Conservation (phyloP, 2,329 filamentous ascomycete species). For the Stagonosporopsis cucurbitacearum region DNA sequence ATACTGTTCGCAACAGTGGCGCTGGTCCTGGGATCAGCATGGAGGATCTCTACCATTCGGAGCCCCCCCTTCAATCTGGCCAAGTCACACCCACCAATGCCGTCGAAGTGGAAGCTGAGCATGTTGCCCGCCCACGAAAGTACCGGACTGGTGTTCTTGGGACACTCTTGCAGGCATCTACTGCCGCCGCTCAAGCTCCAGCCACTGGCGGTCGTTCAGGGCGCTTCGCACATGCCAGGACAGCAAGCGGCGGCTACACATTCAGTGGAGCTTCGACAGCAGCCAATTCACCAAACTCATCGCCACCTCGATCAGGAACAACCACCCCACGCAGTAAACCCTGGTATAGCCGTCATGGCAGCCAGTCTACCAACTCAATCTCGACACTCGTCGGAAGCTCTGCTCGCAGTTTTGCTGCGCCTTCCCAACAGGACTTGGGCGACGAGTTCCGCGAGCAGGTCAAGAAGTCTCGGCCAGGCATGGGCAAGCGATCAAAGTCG, state of each 20-base stretch:
- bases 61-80: slow-evolving; percentile 50
- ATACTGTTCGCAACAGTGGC: slow-evolving; percentile 34
- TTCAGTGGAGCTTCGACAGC: slow-evolving; percentile 45
- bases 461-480: slow-evolving; percentile 46
- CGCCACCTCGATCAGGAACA: slow-evolving; percentile 53
- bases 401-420: slow-evolving; percentile 50
- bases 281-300: slow-evolving; percentile 46
- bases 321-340: slow-evolving; percentile 48
- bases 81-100: slow-evolving; percentile 57
- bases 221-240: slow-evolving; percentile 29
- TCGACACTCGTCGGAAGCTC: slow-evolving; percentile 55
- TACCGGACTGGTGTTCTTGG: slow-evolving; percentile 78
- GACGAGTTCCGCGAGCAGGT: slow-evolving; percentile 52
- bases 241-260: slow-evolving; percentile 30
- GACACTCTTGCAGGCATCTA: slow-evolving; percentile 66
- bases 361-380: slow-evolving; percentile 51
- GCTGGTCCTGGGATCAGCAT: slow-evolving; percentile 22
- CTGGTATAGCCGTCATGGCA: slow-evolving; percentile 47
- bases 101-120: slow-evolving; percentile 63
- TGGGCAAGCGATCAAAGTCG: slow-evolving; percentile 47
- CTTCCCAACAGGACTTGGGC: slow-evolving; percentile 50
- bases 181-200: slow-evolving; percentile 22
- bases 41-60: slow-evolving; percentile 43
- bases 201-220: slow-evolving; percentile 12
- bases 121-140: slow-evolving; percentile 69